phyloP scores from a whole-genome alignment of 169 alveolate species.

The Plasmodium cynomolgi region DNA sequence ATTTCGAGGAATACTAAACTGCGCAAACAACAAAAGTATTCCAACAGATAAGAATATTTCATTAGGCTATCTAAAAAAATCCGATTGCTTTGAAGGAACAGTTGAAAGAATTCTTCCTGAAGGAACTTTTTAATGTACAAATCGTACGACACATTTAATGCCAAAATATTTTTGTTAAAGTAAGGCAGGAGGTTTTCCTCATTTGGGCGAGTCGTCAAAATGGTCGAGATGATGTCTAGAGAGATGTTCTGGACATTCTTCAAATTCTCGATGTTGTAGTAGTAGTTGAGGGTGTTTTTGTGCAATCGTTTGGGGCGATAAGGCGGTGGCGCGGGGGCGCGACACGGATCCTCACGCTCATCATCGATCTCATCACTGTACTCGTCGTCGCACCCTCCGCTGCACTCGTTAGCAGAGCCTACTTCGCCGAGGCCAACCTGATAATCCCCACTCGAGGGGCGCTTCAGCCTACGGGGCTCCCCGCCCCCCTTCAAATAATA shows the following conservation, averaged over 20 bases:
- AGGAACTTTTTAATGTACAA: constrained; percentile 46
- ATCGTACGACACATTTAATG: constrained; percentile 70
- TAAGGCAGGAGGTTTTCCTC: constrained; percentile 24
- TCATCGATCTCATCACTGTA: background rate
- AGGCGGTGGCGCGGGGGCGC: background rate
- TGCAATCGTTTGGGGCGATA: constrained; percentile 25
- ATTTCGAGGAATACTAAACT: constrained; percentile 75
- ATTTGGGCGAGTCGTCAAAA: constrained; percentile 23
- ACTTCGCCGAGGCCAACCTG: background rate
- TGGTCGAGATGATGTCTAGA: constrained; percentile 38
- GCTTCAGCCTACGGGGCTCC: background rate
- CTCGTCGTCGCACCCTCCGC: background rate
- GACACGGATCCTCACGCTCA: background rate
- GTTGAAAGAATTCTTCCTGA: constrained; percentile 59
- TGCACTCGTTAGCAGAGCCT: background rate
- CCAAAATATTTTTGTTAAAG: constrained; percentile 53
- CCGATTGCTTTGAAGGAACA: constrained; percentile 53
- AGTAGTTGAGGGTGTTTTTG: constrained; percentile 69
- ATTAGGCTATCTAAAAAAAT: constrained; percentile 68
- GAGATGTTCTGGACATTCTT: constrained; percentile 3
- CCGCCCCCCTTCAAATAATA: constrained; percentile 33
- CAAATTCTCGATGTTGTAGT: constrained; percentile 53
- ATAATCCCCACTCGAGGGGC: background rate
- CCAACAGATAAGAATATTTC: constrained; percentile 55
- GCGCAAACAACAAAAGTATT: constrained; percentile 70